A percentile compares a stretch with the other conserved stretches of the same genome.
Evolutionary conservation across 345 rosid genomes (phyloP).

Genomic region (Eucalyptus polybractea): DNA sequence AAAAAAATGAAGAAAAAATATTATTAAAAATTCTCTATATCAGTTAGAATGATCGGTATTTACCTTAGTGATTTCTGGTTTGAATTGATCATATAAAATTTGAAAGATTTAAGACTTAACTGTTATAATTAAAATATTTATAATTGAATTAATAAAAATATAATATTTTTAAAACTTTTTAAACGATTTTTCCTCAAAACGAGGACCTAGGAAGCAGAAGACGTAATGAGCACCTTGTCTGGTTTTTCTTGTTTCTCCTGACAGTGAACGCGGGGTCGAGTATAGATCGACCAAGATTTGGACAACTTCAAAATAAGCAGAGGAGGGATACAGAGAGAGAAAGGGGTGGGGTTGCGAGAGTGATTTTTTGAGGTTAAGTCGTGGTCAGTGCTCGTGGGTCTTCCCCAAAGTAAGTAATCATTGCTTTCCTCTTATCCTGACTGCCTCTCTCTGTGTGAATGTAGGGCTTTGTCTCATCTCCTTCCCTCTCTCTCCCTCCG

Average conservation of each 20-base stretch:
- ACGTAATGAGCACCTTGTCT: neutral
- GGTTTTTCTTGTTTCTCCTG: neutral
- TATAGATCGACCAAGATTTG: neutral
- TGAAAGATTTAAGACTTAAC: neutral
- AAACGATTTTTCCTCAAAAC: neutral
- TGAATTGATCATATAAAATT: no score
- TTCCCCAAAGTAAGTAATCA: neutral
- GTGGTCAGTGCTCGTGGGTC: neutral
- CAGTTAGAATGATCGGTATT: fast-evolving
- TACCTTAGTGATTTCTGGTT: fast-evolving
- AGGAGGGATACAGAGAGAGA: neutral
- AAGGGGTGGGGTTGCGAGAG: neutral
- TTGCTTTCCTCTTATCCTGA: neutral
- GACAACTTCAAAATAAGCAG: neutral
- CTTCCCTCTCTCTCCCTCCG: neutral
- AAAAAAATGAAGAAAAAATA: no score
- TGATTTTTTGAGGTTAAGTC: neutral
- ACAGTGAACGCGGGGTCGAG: neutral
- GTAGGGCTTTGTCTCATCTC: neutral
- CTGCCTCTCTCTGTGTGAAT: neutral
- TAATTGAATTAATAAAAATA: no score
- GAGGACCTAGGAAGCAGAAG: neutral
- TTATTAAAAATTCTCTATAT: no score
- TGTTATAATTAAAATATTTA: no score
- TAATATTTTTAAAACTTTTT: no score